Conservation (phyloP, 192 early-diverging fungal species). For the Cetraspora pellucida region DNA sequence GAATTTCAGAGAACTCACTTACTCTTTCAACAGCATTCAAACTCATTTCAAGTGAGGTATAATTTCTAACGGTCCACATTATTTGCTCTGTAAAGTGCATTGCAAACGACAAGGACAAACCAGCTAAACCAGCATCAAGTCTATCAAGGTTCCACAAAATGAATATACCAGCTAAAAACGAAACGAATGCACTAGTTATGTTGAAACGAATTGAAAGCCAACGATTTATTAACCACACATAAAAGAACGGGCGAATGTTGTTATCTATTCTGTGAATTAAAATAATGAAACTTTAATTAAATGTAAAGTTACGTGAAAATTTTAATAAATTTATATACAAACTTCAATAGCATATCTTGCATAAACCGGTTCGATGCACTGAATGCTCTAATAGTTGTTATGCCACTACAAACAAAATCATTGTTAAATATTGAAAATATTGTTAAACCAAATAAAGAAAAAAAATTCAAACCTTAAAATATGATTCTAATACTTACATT, state of each 20-base stretch:
- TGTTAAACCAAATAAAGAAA: neutral
- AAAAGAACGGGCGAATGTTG: conserved; percentile 78
- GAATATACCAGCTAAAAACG: conserved; percentile 64
- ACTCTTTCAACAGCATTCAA: conserved; percentile 88
- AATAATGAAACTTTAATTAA: neutral
- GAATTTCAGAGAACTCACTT: conserved; percentile 76
- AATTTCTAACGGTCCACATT: conserved; percentile 76
- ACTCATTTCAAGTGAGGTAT: conserved; percentile 80
- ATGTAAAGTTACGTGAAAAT: neutral
- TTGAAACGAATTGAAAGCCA: conserved; percentile 85
- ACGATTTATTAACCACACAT: conserved; percentile 76
- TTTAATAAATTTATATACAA: neutral
- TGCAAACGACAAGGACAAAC: conserved; percentile 82
- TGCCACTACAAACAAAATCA: conserved; percentile 43
- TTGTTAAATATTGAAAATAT: neutral
- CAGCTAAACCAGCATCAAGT: conserved; percentile 77
- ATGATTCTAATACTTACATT: conserved; percentile 10
- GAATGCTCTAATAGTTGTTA: conserved; percentile 84
- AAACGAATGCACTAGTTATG: conserved; percentile 68
- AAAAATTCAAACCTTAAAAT: neutral
- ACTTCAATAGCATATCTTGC: conserved; percentile 54
- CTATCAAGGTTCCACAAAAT: conserved; percentile 43
- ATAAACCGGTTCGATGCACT: conserved; percentile 40
- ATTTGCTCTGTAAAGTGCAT: conserved; percentile 76
- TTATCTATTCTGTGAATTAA: conserved; percentile 48